Evolutionary conservation across 768 basidiomycete genomes (phyloP), one percentile per base, ranked within the genome.

Genomic region (Inosperma sp.): DNA sequence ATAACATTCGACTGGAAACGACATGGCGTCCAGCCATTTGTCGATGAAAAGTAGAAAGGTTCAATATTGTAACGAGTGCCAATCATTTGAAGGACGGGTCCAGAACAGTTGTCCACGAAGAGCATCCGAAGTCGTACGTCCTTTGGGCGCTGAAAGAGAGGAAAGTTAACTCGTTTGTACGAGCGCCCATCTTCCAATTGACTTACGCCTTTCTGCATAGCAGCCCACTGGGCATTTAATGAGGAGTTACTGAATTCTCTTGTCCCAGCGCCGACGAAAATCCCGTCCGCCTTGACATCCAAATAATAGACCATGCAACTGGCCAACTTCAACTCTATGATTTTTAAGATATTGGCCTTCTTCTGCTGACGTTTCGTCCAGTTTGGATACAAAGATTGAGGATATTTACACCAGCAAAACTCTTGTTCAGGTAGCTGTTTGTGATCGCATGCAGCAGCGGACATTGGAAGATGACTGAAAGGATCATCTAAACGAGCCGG

Each of bases 1-100:
- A 59, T 29, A 0, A 74, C 50, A 52, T 70, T 70, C 47, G 80
- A 77, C 53, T 78, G 79, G 56, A 79, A 81, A 50, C 80, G 70
- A 12, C 78, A 71, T 9, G 81, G 82, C 57, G 81, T 83, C 78
- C 78, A 79, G 37, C 79, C 78, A 5, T 80, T 60, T 2, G 80
- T 78, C 1, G 81, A 82, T 0, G 80, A 79, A 60, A 82, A 84
- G 59, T 79, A 84, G 62, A 84, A 83, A 0, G 82, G 82, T 54
- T 83, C 82, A 50, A 83, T 68, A 35, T 69, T 68, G 49, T 78
- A 81, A 70, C 62, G 75, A 0, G 73, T 71, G 12, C 81, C 81
- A 5, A 82, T 64, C 72, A 82, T 80, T 56, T 79, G 73, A 23
- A 81, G 57, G 12, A 78, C 74, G 8, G 74, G 70, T 5, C 72